Conservation (phyloP, 495 filamentous ascomycete species). For the Antarctomyces pellizariae region DNA sequence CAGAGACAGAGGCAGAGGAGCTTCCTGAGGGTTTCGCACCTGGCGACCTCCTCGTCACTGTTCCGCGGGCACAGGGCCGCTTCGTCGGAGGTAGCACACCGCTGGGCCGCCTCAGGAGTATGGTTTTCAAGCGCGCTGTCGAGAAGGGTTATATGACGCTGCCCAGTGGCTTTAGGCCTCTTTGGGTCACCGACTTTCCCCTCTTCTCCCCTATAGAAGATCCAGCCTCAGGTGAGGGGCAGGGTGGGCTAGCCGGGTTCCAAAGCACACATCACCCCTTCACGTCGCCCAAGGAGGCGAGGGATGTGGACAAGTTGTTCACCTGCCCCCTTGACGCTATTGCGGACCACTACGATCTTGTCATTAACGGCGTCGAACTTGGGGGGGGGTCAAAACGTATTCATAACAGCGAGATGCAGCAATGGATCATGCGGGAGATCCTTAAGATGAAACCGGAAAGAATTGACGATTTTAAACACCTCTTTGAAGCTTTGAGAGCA, state of each 20-base stretch:
- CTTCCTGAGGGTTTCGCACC: constrained; percentile 27
- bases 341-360: constrained; percentile 82
- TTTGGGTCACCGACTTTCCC: constrained; percentile 80
- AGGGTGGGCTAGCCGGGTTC: constrained; percentile 58
- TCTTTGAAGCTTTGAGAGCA: constrained; percentile 56
- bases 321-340: constrained; percentile 45
- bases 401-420: constrained; percentile 63
- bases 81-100: constrained; percentile 49
- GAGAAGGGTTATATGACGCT: constrained; percentile 28
- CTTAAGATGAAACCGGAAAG: constrained; percentile 40
- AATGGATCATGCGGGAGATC: constrained; percentile 66
- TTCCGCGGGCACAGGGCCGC: constrained; percentile 42
- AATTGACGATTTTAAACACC: constrained; percentile 55
- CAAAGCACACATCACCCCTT: constrained; percentile 90
- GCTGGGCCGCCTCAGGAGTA: constrained; percentile 53
- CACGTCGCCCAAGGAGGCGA: constrained; percentile 52
- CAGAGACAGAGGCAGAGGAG: too few species aligned
- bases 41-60: constrained; percentile 57
- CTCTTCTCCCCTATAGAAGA: constrained; percentile 57
- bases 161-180: constrained; percentile 33
- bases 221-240: constrained; percentile 48
- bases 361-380: constrained; percentile 86
- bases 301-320: constrained; percentile 52
- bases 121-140: constrained; percentile 43
- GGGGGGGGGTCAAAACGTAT: constrained; percentile 88